Evolutionary conservation across 768 basidiomycete genomes (phyloP).

Genomic region (Tubosaeta sp.): DNA sequence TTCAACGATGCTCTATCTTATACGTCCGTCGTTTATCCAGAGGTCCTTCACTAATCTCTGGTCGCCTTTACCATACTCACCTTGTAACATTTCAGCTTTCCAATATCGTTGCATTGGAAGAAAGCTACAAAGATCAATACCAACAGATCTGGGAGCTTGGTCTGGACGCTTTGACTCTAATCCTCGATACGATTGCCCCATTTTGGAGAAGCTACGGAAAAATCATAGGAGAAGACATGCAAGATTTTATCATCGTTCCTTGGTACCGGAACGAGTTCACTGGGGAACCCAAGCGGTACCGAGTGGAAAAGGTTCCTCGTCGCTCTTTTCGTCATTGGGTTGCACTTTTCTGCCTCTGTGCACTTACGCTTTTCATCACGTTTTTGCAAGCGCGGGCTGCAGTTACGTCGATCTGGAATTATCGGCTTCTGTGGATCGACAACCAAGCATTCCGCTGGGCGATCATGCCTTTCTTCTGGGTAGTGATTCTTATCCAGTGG

Average conservation of each 20-base stretch:
- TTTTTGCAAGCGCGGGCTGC: constrained; percentile 59
- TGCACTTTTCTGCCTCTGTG: constrained; percentile 50
- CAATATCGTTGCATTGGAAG: constrained; percentile 64
- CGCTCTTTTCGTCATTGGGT: constrained; percentile 70
- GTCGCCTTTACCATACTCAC: constrained; percentile 1
- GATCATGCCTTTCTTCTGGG: constrained; percentile 58
- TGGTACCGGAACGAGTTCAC: constrained; percentile 83
- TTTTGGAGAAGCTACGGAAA: constrained; percentile 82
- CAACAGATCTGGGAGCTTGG: constrained; percentile 81
- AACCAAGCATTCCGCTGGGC: constrained; percentile 62
- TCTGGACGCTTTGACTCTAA: constrained; percentile 70
- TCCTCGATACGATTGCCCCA: constrained; percentile 73
- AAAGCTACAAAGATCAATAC: constrained; percentile 75
- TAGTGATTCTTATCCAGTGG: constrained; percentile 65
- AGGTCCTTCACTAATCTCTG: constrained; percentile 41
- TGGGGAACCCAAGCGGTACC: constrained; percentile 66
- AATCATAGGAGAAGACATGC: constrained; percentile 74
- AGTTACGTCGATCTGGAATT: constrained; percentile 48
- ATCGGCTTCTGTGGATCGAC: constrained; percentile 53
- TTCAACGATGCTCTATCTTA: constrained; percentile 63
- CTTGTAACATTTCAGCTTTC: constrained; percentile 47
- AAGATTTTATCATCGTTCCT: constrained; percentile 78
- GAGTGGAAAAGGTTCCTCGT: constrained; percentile 50
- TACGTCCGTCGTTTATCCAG: constrained; percentile 74
- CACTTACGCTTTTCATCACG: constrained; percentile 43